Evolutionary conservation across 1,139 yeast genomes (phyloP).

Genomic region (Debaryomyces nepalensis): DNA sequence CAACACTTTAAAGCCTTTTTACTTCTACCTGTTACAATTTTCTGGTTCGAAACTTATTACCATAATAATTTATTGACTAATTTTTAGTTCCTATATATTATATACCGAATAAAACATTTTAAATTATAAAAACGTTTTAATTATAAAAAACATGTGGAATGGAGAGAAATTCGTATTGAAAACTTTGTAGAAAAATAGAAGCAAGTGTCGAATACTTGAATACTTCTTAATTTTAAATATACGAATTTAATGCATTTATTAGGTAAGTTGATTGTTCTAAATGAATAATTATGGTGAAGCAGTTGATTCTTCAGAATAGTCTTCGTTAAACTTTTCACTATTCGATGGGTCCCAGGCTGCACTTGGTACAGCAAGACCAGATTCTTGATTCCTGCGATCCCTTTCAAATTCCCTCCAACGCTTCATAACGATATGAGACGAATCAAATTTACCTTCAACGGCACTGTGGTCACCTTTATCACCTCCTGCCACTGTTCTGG

Average conservation of each 20-base stretch:
- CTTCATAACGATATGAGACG: conserved; percentile 84
- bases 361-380: conserved; percentile 40
- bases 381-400: conserved; percentile 50
- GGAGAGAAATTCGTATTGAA: too few relatives aligned
- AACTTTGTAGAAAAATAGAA: background rate
- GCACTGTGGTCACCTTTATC: conserved; percentile 67
- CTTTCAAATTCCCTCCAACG: conserved; percentile 94
- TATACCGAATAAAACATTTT: conserved; percentile 8
- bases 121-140: conserved; percentile 1
- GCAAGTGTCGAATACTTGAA: too few relatives aligned
- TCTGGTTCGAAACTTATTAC: conserved; percentile 9
- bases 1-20: conserved; percentile 6
- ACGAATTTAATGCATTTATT: too few relatives aligned
- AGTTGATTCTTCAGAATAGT: conserved; percentile 33
- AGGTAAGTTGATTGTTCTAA: too few relatives aligned
- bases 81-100: conserved; percentile 11
- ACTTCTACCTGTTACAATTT: conserved; percentile 10
- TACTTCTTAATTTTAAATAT: too few relatives aligned
- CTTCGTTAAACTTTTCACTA: conserved; percentile 31
- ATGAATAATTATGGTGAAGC: conserved; percentile 19
- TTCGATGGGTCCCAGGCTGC: conserved; percentile 57
- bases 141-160: too few relatives aligned
- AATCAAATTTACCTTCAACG: conserved; percentile 84
- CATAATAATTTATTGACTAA: conserved; percentile 4
- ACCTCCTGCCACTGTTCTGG: conserved; percentile 82